A percentile compares a stretch with the other conserved stretches of the same genome.
Evolutionary conservation across 2,329 filamentous ascomycete species (phyloP).

Genomic region (Aspergillus pseudonomiae): DNA sequence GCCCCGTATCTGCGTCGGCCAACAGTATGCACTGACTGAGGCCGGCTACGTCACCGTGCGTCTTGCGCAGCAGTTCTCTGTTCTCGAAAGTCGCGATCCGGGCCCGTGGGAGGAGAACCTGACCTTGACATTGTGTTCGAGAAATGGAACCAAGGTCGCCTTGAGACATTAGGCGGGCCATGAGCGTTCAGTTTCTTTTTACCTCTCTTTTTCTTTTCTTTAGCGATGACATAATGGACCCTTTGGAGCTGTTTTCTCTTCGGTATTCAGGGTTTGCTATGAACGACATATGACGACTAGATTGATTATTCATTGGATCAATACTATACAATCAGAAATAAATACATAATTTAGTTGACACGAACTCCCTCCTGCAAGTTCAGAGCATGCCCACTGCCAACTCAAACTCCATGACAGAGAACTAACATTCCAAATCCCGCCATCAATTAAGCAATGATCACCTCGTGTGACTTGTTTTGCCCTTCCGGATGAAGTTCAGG

Average conservation of each 20-base stretch:
- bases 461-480: too few relatives aligned
- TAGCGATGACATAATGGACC: background rate
- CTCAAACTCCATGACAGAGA: too few relatives aligned
- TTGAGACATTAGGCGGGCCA: constrained; percentile 6
- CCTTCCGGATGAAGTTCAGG: too few relatives aligned
- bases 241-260: background rate
- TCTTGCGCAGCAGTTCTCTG: constrained; percentile 36
- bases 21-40: constrained; percentile 42
- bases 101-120: constrained; percentile 31
- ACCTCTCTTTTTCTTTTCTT: background rate
- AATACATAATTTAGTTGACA: background rate
- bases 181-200: background rate
- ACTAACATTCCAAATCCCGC: too few relatives aligned
- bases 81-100: constrained; percentile 32
- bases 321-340: background rate
- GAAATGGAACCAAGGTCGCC: constrained; percentile 27
- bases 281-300: background rate
- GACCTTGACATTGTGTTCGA: constrained; percentile 26
- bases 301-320: background rate
- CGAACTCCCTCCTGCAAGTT: background rate
- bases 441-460: too few relatives aligned
- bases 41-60: constrained; percentile 38
- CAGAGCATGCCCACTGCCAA: too few relatives aligned
- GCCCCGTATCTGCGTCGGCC: constrained; percentile 36
- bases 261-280: background rate